A percentile compares a stretch with the other conserved stretches of the same genome.
Evolutionary conservation across 768 basidiomycete genomes (phyloP).

Genomic region (Daedaleopsis nitida): DNA sequence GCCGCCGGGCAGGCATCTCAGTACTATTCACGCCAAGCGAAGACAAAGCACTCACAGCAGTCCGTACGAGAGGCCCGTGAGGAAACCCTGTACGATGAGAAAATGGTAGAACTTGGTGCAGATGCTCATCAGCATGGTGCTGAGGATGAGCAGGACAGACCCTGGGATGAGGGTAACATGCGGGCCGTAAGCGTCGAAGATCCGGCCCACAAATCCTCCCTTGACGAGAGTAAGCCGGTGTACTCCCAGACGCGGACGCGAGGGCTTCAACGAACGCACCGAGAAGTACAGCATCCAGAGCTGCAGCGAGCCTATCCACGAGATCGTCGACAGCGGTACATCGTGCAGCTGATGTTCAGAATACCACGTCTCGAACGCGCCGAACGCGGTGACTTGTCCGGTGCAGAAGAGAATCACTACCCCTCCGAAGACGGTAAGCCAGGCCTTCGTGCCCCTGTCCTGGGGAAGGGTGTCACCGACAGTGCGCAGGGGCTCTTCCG

Average conservation of each 20-base stretch:
- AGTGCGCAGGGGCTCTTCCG: too few relatives aligned
- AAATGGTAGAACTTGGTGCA: slow-evolving; percentile 61
- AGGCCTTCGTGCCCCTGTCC: slow-evolving; percentile 34
- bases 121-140: slow-evolving; percentile 64
- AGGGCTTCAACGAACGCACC: slow-evolving; percentile 35
- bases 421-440: slow-evolving; percentile 60
- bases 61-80: slow-evolving; percentile 67
- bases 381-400: slow-evolving; percentile 19
- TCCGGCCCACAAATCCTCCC: slow-evolving; percentile 63
- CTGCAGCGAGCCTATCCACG: slow-evolving; percentile 62
- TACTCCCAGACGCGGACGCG: too few relatives aligned
- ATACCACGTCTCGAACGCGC: slow-evolving; percentile 18
- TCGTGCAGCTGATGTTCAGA: slow-evolving; percentile 10
- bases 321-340: slow-evolving; percentile 19
- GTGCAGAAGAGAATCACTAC: slow-evolving; percentile 63
- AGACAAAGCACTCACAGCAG: slow-evolving; percentile 50
- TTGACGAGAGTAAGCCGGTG: slow-evolving; percentile 22
- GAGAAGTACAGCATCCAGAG: slow-evolving; percentile 71
- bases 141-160: slow-evolving; percentile 49
- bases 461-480: slow-evolving; percentile 21
- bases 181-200: slow-evolving; percentile 65
- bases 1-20: too few relatives aligned
- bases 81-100: slow-evolving; percentile 60
- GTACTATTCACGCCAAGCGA: too few relatives aligned
- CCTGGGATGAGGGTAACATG: slow-evolving; percentile 53